Percentiles rank a stretch among this genome's conserved stretches.
phyloP scores from a whole-genome alignment of 1,139 yeast species.

The Sugiyamaella grinbergsii region DNA sequence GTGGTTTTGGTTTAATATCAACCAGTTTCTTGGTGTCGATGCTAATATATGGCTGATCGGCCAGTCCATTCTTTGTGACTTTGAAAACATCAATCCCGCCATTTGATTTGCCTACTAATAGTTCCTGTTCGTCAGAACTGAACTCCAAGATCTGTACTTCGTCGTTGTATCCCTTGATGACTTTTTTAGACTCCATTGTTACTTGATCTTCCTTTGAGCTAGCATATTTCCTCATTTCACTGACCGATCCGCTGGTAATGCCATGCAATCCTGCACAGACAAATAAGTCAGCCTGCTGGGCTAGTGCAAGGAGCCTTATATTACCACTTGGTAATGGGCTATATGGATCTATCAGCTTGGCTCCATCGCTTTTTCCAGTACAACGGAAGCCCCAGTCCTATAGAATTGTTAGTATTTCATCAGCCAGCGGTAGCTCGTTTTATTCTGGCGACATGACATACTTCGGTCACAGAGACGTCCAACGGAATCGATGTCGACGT shows the following conservation, averaged over 20 bases:
- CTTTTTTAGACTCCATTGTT: slow-evolving; percentile 1
- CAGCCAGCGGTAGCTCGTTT: no score
- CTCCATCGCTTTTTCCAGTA: slow-evolving; percentile 31
- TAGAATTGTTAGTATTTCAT: slow-evolving; percentile 11
- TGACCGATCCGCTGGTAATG: slow-evolving; percentile 26
- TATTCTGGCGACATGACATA: neutral
- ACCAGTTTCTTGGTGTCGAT: slow-evolving; percentile 14
- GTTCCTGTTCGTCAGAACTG: slow-evolving; percentile 29
- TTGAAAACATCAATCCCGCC: slow-evolving; percentile 23
- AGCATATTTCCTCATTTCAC: slow-evolving; percentile 25
- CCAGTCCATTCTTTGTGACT: slow-evolving; percentile 3
- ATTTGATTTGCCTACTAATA: slow-evolving; percentile 24
- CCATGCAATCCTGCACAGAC: slow-evolving; percentile 32
- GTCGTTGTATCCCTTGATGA: slow-evolving; percentile 6
- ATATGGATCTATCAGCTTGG: slow-evolving; percentile 25
- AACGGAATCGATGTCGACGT: neutral
- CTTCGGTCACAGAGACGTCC: slow-evolving; percentile 7
- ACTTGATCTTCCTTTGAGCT: slow-evolving; percentile 5
- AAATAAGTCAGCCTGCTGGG: slow-evolving; percentile 28
- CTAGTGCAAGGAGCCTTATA: slow-evolving; percentile 28
- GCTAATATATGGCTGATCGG: neutral
- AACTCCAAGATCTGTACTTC: slow-evolving; percentile 26
- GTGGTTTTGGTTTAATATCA: slow-evolving; percentile 30
- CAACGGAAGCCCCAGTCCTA: slow-evolving; percentile 35
- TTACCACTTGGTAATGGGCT: slow-evolving; percentile 25